A percentile compares a stretch with the other conserved stretches of the same genome.
Conservation (phyloP, 1,139 yeast species). For the Pichia sp. region DNA sequence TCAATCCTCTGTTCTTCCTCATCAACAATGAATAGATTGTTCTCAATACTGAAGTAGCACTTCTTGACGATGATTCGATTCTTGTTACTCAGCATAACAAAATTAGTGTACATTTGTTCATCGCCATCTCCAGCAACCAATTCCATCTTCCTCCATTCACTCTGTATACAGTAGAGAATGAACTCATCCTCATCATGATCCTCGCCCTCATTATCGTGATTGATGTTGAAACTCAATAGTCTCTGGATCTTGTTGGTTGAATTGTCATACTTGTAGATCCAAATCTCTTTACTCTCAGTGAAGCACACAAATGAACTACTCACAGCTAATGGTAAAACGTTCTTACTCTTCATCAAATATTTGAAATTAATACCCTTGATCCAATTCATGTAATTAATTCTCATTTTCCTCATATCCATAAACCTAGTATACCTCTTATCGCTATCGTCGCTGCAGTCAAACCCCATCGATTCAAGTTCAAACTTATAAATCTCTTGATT, state of each 20-base stretch:
- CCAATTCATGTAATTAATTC: slow-evolving; percentile 25
- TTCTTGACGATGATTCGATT: slow-evolving; percentile 18
- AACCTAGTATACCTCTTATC: not conserved
- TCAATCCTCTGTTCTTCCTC: slow-evolving; percentile 6
- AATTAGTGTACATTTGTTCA: slow-evolving; percentile 2
- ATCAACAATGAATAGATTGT: no score
- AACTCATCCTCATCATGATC: slow-evolving; percentile 12
- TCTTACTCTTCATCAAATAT: slow-evolving; percentile 2
- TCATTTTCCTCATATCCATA: slow-evolving; percentile 11
- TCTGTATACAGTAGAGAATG: slow-evolving; percentile 15
- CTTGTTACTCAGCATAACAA: slow-evolving; percentile 14
- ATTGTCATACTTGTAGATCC: slow-evolving; percentile 15
- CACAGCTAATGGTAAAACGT: slow-evolving; percentile 10
- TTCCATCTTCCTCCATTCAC: slow-evolving; percentile 23
- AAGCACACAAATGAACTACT: slow-evolving; percentile 19
- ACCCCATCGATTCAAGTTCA: not conserved
- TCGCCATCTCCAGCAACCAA: not conserved
- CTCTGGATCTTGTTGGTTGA: slow-evolving; percentile 5
- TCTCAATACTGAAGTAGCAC: slow-evolving; percentile 6
- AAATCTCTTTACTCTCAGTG: slow-evolving; percentile 16
- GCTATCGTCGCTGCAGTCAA: no score
- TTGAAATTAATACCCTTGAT: slow-evolving; percentile 11
- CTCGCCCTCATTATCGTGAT: not conserved
- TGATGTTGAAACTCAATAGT: not conserved
- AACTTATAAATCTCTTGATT: slow-evolving; percentile 5